phyloP scores from a whole-genome alignment of 139 green algal genomes.

The Picochlorum sp. region DNA sequence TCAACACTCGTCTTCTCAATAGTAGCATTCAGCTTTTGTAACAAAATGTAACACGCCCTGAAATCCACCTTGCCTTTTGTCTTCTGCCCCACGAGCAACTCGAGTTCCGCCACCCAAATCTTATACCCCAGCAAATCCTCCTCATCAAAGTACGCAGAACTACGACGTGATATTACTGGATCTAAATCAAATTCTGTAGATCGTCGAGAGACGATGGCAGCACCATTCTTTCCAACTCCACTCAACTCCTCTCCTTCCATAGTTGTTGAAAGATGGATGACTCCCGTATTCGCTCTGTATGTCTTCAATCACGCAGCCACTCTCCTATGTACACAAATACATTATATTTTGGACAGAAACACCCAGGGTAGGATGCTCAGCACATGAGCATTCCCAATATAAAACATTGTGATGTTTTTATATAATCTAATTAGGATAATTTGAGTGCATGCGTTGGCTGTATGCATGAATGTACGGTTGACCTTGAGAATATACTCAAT shows the following conservation, averaged over 20 bases:
- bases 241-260: no score
- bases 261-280: slow-evolving; percentile 10
- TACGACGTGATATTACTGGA: neutral
- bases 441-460: no score
- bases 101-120: slow-evolving; percentile 72
- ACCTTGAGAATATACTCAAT: no score
- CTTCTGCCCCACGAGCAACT: slow-evolving; percentile 58
- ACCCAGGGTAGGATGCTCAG: no score
- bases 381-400: no score
- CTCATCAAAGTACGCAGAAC: slow-evolving; percentile 44
- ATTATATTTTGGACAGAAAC: no score
- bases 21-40: slow-evolving; percentile 65
- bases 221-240: no score
- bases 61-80: slow-evolving; percentile 26
- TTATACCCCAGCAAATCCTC: slow-evolving; percentile 66
- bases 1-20: slow-evolving; percentile 39
- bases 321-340: no score
- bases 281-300: neutral
- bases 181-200: neutral
- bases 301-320: no score
- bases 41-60: slow-evolving; percentile 49
- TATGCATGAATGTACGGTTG: no score
- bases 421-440: no score
- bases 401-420: no score
- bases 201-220: neutral